Evolutionary conservation across 148 eudicot species (phyloP).

Genomic region (Rhododendron ovatum): DNA sequence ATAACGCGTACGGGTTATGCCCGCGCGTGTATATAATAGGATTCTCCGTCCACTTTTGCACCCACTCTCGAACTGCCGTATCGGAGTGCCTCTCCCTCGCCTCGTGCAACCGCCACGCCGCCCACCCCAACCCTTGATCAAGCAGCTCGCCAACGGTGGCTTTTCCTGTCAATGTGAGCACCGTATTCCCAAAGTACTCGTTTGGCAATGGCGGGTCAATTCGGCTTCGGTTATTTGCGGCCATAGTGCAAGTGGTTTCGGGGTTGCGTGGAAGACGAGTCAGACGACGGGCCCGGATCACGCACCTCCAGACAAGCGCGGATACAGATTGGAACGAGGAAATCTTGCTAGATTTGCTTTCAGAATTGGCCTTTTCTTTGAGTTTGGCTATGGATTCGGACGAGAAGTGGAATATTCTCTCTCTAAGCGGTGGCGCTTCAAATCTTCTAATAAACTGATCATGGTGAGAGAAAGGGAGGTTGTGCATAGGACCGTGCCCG

Average conservation of each 20-base stretch:
- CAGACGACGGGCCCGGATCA: conserved; percentile 14
- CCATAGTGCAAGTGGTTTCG: neutral
- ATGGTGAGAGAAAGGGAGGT: conserved; percentile 23
- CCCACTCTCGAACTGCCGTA: neutral
- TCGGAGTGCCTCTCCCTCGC: conserved; percentile 5
- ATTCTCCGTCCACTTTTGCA: conserved; percentile 7
- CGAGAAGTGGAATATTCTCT: conserved; percentile 28
- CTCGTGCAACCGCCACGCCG: neutral
- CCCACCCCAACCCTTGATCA: neutral
- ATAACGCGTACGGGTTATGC: conserved; percentile 9
- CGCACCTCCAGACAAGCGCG: conserved; percentile 21
- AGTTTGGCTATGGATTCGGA: conserved; percentile 11
- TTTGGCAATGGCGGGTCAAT: conserved; percentile 15
- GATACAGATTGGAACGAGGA: conserved; percentile 26
- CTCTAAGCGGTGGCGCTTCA: conserved; percentile 16
- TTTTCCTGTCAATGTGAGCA: neutral
- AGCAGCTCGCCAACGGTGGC: neutral
- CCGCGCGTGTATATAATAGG: conserved; percentile 5
- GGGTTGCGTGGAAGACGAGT: neutral
- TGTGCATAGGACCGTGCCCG: conserved; percentile 13
- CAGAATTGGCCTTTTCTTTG: conserved; percentile 22
- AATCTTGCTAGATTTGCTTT: conserved; percentile 14
- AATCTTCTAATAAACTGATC: conserved; percentile 22
- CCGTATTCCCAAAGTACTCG: conserved; percentile 19
- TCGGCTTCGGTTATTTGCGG: conserved; percentile 15